Base-by-base conservation (phyloP, 345 rosid species). In the Lumnitzera littorea region DNA sequence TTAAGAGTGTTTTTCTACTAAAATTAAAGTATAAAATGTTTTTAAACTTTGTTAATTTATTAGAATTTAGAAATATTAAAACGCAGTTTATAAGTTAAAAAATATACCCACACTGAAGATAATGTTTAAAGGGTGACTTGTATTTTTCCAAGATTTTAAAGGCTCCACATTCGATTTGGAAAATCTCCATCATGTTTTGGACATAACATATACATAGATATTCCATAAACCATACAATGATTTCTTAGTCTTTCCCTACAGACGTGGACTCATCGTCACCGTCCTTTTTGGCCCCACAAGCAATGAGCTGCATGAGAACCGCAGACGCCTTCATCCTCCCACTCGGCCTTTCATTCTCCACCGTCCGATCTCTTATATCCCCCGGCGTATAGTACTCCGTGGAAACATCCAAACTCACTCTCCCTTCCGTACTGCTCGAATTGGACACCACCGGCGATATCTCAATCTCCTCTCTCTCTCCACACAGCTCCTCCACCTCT, bases 401-500 rank as follows among this genome's bases (percentile, higher is more conserved):
- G 23, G 53, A 51, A 17, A 13, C 65, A 17, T 65, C 71, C 49
- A 59, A 51, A 15, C 68, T 59, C 67, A 55, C 65, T 46, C 58
- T 48, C 46, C 75, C 68, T 63, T 75, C 74, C 14, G 76, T 67
- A 36, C 43, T 36, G 50, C 71, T 74, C 12, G 79, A 77, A 69
- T 70, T 58, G 3, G 81, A 73, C 16, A 72, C 70, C 14, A 74
- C 75, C 23, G 78, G 70, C 24, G 11, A 15, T 15, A 55, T 7
- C 53, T 23, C 47, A 15, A 52, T 50, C 58, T 56, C 72, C 65
- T 61, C 72, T 59, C 58, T 41, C 11, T 36, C 43, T 9, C 43
- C 11, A 10, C 53, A 29, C 48, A 49, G 29, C 46, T 58, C 67
- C 58, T 8, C 56, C 4, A 15, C 54, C 11, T 56, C 61, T 51